A percentile compares a stretch with the other conserved stretches of the same genome.
phyloP scores from a whole-genome alignment of 345 rosid genomes.

The Eucalyptus regnans region DNA sequence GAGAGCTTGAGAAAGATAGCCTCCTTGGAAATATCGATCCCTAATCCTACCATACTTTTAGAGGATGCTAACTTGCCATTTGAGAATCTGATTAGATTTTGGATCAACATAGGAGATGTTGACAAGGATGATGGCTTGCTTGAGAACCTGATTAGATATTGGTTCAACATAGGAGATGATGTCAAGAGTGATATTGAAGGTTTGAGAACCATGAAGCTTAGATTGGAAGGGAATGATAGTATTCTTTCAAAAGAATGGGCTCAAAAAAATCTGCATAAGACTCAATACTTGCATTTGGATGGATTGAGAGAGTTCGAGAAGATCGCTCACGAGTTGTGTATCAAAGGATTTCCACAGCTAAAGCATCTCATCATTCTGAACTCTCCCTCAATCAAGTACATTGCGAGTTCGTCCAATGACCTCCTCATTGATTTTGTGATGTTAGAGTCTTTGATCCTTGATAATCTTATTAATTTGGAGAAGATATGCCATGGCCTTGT shows the following conservation, averaged over 20 bases:
- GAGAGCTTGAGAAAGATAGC: not conserved
- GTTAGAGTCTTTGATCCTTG: too few relatives aligned
- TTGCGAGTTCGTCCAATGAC: rapidly evolving
- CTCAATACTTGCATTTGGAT: not conserved
- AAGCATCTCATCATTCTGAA: not conserved
- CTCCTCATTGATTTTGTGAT: too few relatives aligned
- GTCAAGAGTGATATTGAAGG: not conserved
- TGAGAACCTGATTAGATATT: too few relatives aligned
- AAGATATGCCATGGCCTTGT: too few relatives aligned
- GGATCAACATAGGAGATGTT: not conserved
- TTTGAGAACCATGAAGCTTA: not conserved
- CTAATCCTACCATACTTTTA: not conserved
- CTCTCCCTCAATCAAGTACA: too few relatives aligned
- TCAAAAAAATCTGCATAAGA: not conserved
- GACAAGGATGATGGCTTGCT: too few relatives aligned
- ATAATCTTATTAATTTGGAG: too few relatives aligned
- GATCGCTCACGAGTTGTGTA: not conserved
- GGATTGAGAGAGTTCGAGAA: not conserved
- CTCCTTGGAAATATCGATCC: not conserved
- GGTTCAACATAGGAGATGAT: too few relatives aligned
- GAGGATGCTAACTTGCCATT: not conserved
- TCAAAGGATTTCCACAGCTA: not conserved
- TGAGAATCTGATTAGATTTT: not conserved
- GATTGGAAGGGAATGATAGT: not conserved
- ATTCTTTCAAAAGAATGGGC: not conserved